A percentile compares a stretch with the other conserved stretches of the same genome.
phyloP scores from a whole-genome alignment of 1,139 yeast genomes.

The Magnusiomyces fungicola region DNA sequence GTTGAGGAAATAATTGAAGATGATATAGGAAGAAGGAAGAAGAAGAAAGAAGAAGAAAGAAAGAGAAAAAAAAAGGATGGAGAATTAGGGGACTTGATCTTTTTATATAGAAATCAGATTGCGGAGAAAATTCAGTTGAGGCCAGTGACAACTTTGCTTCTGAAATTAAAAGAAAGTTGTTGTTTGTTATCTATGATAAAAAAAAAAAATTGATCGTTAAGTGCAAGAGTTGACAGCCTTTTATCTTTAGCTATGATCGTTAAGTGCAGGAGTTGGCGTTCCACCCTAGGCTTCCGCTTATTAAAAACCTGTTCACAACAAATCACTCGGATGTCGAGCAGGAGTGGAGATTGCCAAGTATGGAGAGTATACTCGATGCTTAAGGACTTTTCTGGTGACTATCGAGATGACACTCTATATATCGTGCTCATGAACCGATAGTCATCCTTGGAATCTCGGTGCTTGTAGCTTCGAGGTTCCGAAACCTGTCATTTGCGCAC shows the following conservation, averaged over 20 bases:
- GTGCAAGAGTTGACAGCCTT: constrained; percentile 5
- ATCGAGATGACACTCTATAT: too few species aligned
- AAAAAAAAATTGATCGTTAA: constrained; percentile 6
- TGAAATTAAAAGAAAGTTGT: background rate
- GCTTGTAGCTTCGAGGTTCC: too few species aligned
- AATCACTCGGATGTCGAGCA: too few species aligned
- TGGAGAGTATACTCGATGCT: too few species aligned
- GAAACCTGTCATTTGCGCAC: too few species aligned
- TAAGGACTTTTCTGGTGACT: too few species aligned
- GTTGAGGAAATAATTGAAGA: background rate
- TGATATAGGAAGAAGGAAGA: background rate
- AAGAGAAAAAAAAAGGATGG: constrained; percentile 1
- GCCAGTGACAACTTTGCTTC: background rate
- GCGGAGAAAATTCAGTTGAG: background rate
- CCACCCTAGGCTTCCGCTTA: too few species aligned
- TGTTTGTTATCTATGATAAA: background rate
- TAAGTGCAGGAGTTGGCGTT: constrained; percentile 4
- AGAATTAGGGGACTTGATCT: background rate
- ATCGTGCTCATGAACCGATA: too few species aligned
- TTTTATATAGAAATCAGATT: background rate
- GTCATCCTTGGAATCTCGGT: too few species aligned
- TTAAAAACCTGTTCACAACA: too few species aligned
- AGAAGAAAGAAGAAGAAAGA: background rate
- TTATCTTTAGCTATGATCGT: background rate
- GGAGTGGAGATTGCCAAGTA: too few species aligned